Conservation (phyloP, 2,329 filamentous ascomycete genomes). For the Diaporthe humulicola region DNA sequence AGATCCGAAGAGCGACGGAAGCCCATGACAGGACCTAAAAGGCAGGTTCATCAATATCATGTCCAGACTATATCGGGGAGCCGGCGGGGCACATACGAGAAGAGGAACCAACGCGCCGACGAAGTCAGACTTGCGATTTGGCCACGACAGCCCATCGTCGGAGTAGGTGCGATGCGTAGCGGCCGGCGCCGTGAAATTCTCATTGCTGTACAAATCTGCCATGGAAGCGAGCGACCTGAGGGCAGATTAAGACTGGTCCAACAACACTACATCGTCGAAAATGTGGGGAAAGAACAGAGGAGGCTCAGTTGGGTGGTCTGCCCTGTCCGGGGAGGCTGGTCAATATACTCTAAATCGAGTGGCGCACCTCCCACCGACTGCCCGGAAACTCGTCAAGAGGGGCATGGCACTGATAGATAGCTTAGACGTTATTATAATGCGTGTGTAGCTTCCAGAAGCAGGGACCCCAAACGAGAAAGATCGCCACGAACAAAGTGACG, state of each 20-base stretch:
- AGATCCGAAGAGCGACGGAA: slow-evolving; percentile 38
- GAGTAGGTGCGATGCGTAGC: slow-evolving; percentile 1
- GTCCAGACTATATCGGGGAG: no score
- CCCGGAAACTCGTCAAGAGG: neutral
- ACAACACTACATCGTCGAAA: neutral
- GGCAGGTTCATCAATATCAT: neutral
- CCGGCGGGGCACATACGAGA: slow-evolving; percentile 8
- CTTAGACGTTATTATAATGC: neutral
- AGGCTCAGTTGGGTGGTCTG: neutral
- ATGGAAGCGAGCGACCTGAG: neutral
- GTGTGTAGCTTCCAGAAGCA: neutral
- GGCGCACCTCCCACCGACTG: neutral
- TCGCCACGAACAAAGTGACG: neutral
- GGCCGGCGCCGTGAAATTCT: neutral
- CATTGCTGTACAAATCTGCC: neutral
- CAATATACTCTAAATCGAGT: neutral
- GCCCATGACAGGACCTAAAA: slow-evolving; percentile 37
- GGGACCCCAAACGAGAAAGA: neutral
- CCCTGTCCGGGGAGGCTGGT: neutral
- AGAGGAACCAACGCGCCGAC: slow-evolving; percentile 39
- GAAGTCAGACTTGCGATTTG: slow-evolving; percentile 39
- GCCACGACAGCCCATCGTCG: slow-evolving; percentile 26
- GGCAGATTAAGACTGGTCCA: neutral
- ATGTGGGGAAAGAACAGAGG: neutral
- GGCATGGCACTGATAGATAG: neutral